These are phyloP conservation scores for Elsinoe batatas DNA, from an alignment of 2,329 filamentous ascomycete genomes.

Conservation along the genomic window DNA sequence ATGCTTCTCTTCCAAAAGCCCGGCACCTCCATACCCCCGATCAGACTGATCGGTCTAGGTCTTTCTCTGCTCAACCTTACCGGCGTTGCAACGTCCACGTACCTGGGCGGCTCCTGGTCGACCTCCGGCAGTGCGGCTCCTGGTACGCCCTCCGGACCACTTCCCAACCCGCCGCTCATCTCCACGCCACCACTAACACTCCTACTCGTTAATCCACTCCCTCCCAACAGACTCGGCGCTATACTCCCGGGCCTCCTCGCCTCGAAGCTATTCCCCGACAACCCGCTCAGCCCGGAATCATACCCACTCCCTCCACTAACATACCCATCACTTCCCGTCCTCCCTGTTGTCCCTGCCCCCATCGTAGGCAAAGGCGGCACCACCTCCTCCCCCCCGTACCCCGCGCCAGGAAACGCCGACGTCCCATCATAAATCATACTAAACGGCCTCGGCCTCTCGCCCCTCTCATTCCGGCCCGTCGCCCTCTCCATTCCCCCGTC, in stretches of 20 bases:
- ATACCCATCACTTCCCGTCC: neutral
- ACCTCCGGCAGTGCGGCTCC: neutral
- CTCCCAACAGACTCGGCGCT: neutral
- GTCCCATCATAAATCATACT: slow-evolving; percentile 7
- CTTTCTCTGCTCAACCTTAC: slow-evolving; percentile 5
- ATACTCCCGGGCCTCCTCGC: slow-evolving; percentile 9
- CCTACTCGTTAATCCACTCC: neutral
- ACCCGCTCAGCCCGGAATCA: neutral
- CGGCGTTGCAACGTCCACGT: slow-evolving; percentile 6
- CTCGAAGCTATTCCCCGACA: slow-evolving; percentile 3
- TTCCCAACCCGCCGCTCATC: neutral
- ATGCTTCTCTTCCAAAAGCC: neutral
- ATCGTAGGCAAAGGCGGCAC: slow-evolving; percentile 1
- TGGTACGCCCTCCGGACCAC: neutral
- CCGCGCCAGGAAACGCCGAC: neutral
- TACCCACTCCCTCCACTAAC: neutral
- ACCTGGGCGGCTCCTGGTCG: neutral
- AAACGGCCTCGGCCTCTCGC: neutral
- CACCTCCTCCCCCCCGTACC: neutral
- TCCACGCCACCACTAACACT: neutral
- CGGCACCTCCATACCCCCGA: neutral
- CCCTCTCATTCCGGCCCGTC: neutral
- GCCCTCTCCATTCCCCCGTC: neutral
- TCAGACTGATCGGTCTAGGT: neutral
- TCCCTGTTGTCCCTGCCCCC: neutral